Evolutionary conservation across 73 alveolate species (phyloP).

Genomic region (Symbiodinium pilosum): DNA sequence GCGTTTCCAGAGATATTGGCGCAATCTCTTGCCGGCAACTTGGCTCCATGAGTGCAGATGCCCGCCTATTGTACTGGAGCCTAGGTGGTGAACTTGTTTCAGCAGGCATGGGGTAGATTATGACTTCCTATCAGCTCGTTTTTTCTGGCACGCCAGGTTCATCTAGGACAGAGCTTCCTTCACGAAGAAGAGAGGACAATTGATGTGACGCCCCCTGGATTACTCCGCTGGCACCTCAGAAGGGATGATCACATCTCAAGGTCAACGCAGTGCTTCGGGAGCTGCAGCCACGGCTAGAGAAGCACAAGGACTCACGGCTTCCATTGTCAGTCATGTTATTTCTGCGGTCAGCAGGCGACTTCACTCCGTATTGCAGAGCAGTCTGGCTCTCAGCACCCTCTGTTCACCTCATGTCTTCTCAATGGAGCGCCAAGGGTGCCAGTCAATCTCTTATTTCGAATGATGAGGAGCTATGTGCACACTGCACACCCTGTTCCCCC

Average conservation of each 20-base stretch:
- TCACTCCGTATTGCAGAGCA: no score
- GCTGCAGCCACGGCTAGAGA: conserved; percentile 41
- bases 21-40: conserved; percentile 5
- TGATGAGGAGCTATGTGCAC: no score
- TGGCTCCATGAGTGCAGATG: not conserved
- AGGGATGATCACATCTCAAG: not conserved
- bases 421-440: no score
- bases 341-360: no score
- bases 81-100: conserved; percentile 53
- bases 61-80: not conserved
- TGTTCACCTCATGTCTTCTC: no score
- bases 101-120: not conserved
- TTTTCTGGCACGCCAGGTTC: not conserved
- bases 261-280: conserved; percentile 25
- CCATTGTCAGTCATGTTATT: no score
- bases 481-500: no score
- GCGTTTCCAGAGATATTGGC: conserved; percentile 34
- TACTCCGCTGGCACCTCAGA: not conserved
- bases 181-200: conserved; percentile 25
- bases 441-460: no score
- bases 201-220: not conserved
- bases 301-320: conserved; percentile 33
- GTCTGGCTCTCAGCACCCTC: no score
- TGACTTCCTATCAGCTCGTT: not conserved
- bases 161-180: conserved; percentile 45